Conservation (phyloP, 768 basidiomycete species). For the Trametes coccinea region DNA sequence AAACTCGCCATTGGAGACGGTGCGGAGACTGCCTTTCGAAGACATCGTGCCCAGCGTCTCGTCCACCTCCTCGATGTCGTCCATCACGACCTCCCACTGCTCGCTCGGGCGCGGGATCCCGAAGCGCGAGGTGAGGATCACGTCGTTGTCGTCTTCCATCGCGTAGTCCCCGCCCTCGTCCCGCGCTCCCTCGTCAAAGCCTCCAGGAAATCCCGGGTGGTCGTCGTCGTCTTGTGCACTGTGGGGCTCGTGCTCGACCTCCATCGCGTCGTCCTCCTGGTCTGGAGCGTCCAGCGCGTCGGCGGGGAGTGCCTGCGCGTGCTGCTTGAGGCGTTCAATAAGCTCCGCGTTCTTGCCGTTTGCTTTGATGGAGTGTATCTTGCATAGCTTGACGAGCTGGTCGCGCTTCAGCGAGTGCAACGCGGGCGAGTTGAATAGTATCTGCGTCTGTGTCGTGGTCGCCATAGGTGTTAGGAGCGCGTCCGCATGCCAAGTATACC, state of each 20-base stretch:
- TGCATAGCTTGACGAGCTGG: slow-evolving; percentile 84
- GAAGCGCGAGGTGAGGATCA: slow-evolving; percentile 13
- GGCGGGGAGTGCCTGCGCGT: slow-evolving; percentile 63
- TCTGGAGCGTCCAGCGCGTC: slow-evolving; percentile 39
- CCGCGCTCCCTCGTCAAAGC: neutral
- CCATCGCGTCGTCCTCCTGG: slow-evolving; percentile 25
- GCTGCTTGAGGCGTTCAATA: slow-evolving; percentile 64
- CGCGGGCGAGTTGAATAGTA: slow-evolving; percentile 83
- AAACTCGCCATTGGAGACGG: slow-evolving; percentile 59
- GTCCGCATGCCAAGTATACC: too few relatives aligned
- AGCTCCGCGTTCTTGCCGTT: slow-evolving; percentile 78
- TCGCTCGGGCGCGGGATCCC: slow-evolving; percentile 62
- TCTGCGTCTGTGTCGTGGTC: slow-evolving; percentile 74
- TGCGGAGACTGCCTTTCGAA: slow-evolving; percentile 42
- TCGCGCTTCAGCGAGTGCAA: slow-evolving; percentile 81
- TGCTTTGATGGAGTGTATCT: slow-evolving; percentile 77
- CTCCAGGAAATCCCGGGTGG: neutral
- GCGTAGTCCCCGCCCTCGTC: slow-evolving; percentile 20
- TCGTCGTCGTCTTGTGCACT: slow-evolving; percentile 11
- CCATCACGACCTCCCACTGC: slow-evolving; percentile 88
- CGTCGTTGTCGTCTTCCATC: slow-evolving; percentile 6
- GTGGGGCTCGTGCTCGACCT: slow-evolving; percentile 24
- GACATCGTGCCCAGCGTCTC: slow-evolving; percentile 53
- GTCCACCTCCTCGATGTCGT: slow-evolving; percentile 69
- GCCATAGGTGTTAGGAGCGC: slow-evolving; percentile 44